Evolutionary conservation across 2,329 filamentous ascomycete species (phyloP).

Genomic region (Pseudovirgaria hyperparasitica): DNA sequence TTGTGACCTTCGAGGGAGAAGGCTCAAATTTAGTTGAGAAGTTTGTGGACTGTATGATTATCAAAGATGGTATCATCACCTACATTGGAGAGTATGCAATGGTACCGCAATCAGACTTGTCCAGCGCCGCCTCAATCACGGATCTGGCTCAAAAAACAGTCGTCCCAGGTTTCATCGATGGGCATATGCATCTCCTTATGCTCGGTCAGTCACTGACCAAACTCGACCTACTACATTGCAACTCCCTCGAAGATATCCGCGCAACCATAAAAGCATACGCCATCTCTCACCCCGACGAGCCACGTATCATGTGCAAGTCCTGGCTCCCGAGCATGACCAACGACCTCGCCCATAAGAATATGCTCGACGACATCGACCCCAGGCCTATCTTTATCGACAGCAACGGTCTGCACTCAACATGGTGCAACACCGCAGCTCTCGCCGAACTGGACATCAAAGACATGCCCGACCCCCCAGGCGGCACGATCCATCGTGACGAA

Average conservation of each 20-base stretch:
- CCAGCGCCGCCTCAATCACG: slow-evolving; percentile 8
- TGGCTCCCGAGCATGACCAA: slow-evolving; percentile 47
- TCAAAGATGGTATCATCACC: slow-evolving; percentile 27
- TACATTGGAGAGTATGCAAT: slow-evolving; percentile 24
- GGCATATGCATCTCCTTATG: slow-evolving; percentile 44
- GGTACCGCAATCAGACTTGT: slow-evolving; percentile 15
- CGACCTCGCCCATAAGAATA: slow-evolving; percentile 34
- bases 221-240: slow-evolving; percentile 34
- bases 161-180: slow-evolving; percentile 44
- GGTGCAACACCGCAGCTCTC: slow-evolving; percentile 42
- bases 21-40: too few relatives aligned
- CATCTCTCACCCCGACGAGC: slow-evolving; percentile 28
- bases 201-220: slow-evolving; percentile 43
- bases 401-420: slow-evolving; percentile 44
- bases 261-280: slow-evolving; percentile 33
- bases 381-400: slow-evolving; percentile 44
- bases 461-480: slow-evolving; percentile 38
- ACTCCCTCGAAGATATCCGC: slow-evolving; percentile 37
- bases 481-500: slow-evolving; percentile 37
- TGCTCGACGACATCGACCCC: slow-evolving; percentile 39
- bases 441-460: slow-evolving; percentile 36
- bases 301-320: slow-evolving; percentile 38
- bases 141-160: slow-evolving; percentile 29
- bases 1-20: too few relatives aligned
- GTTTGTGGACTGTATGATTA: slow-evolving; percentile 24